These are phyloP conservation scores for Dendrobium nobile DNA, from an alignment of 106 monocot genomes.

Conservation along the genomic window DNA sequence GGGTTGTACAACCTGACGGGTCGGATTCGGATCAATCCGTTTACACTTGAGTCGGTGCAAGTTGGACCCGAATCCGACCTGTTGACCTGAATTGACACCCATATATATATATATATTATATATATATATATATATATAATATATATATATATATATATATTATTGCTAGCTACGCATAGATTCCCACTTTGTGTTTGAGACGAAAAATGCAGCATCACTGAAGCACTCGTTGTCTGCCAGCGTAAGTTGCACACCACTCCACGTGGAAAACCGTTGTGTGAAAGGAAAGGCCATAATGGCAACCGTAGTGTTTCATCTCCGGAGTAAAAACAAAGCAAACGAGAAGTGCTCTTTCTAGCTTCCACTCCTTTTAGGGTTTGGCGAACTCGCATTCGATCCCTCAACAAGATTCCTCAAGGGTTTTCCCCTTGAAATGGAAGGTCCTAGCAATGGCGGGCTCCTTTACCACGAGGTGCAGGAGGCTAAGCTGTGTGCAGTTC, in stretches of 20 bases:
- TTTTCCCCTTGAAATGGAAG: conserved; percentile 12
- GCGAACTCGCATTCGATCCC: not conserved
- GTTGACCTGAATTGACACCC: too few species aligned
- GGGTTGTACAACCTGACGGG: too few species aligned
- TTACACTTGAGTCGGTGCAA: too few species aligned
- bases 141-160: too few species aligned
- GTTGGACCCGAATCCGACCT: too few species aligned
- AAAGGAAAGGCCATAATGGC: not conserved
- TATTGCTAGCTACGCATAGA: too few species aligned
- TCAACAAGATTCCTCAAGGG: not conserved
- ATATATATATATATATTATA: too few species aligned
- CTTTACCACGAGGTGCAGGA: conserved; percentile 98
- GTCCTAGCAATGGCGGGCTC: conserved; percentile 72
- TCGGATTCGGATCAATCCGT: too few species aligned
- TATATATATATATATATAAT: too few species aligned
- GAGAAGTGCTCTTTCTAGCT: not conserved
- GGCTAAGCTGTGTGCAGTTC: conserved; percentile 88
- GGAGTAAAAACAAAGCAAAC: not conserved
- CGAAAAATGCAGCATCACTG: not conserved
- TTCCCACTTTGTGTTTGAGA: too few species aligned
- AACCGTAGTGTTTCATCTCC: not conserved
- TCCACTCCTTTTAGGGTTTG: not conserved
- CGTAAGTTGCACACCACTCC: not conserved
- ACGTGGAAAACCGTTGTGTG: not conserved
- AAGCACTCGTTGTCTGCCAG: not conserved